phyloP scores from a whole-genome alignment of 257 asterid species.

The Cynanchum wilfordii region DNA sequence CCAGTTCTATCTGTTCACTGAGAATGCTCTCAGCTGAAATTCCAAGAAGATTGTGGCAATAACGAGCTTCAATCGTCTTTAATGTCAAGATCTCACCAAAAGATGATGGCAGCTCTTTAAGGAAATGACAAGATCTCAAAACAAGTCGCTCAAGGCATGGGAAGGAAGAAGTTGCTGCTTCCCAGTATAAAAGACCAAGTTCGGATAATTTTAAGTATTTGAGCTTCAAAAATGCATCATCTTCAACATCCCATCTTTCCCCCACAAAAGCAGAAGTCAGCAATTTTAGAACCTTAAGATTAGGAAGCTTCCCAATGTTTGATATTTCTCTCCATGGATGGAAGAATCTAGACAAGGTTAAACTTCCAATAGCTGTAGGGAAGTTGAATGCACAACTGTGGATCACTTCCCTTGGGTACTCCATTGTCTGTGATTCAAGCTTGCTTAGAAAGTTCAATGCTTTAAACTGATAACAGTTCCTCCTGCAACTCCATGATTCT shows the following conservation, averaged over 20 bases:
- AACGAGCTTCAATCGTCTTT: background rate
- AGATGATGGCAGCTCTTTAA: background rate
- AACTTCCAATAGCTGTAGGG: background rate
- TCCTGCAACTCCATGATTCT: background rate
- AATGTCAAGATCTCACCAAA: background rate
- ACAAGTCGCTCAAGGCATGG: constrained; percentile 5
- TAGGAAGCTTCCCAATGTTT: background rate
- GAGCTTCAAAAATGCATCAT: background rate
- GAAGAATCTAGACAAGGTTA: background rate
- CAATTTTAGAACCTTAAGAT: constrained; percentile 1
- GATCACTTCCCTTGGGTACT: background rate
- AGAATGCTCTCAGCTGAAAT: background rate
- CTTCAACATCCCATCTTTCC: background rate
- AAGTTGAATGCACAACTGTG: background rate
- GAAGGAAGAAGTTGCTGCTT: background rate
- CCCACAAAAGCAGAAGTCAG: background rate
- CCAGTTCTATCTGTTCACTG: background rate
- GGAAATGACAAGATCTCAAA: background rate
- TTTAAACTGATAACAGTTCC: background rate
- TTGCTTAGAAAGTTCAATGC: background rate
- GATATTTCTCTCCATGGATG: background rate
- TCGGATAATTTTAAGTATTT: background rate
- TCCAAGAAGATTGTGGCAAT: background rate
- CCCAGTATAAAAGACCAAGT: background rate
- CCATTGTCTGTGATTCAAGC: background rate